These are phyloP conservation scores for Naganishia cerealis DNA, from an alignment of 1,284 basidiomycete species.

Conservation along the genomic window DNA sequence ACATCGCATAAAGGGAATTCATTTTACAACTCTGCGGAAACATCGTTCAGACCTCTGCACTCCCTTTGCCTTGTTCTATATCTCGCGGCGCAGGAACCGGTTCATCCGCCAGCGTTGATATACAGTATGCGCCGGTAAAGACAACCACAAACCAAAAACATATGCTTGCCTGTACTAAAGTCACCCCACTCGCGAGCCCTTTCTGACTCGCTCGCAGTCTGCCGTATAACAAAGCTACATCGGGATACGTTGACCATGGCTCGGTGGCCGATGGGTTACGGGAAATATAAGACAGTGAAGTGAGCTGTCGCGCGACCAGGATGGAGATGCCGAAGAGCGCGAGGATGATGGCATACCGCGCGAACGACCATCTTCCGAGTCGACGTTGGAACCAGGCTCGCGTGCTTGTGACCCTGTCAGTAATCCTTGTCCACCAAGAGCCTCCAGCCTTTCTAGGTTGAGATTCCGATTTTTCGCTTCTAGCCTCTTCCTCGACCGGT, in stretches of 20 bases:
- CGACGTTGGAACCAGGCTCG: background rate
- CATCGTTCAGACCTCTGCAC: background rate
- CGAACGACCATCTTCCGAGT: conserved; percentile 11
- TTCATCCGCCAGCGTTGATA: conserved; percentile 7
- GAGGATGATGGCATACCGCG: conserved; percentile 1
- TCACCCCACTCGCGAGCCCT: background rate
- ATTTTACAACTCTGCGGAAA: background rate
- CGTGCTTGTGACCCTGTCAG: background rate
- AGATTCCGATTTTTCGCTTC: background rate
- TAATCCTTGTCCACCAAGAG: background rate
- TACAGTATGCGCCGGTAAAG: background rate
- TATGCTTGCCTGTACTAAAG: conserved; percentile 1
- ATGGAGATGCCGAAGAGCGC: conserved; percentile 3
- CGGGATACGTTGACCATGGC: conserved; percentile 12
- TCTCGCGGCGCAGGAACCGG: background rate
- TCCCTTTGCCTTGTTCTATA: background rate
- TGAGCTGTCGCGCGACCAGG: conserved; percentile 17
- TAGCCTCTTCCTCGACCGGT: background rate
- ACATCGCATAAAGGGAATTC: background rate
- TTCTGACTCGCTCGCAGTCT: conserved; percentile 4
- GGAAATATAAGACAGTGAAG: conserved; percentile 14
- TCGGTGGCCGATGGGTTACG: background rate
- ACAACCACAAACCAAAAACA: conserved; percentile 10
- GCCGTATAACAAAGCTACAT: conserved; percentile 5
- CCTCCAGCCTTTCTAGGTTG: background rate